Evolutionary conservation across 2,329 filamentous ascomycete genomes (phyloP).

Genomic region (Fusarium penzigii): DNA sequence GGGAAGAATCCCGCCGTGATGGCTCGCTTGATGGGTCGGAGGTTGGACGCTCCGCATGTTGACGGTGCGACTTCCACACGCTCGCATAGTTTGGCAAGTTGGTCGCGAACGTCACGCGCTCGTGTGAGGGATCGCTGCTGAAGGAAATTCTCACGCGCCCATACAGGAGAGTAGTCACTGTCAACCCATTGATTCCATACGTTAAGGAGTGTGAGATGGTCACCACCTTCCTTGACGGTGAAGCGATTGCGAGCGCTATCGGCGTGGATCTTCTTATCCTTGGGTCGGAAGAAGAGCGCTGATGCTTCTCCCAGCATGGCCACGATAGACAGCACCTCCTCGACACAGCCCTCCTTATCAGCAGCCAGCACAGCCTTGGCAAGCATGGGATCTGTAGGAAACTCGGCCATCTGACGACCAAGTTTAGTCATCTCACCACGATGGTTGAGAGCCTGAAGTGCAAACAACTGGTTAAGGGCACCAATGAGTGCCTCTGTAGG

Average conservation of each 20-base stretch:
- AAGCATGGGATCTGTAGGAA: constrained; percentile 89
- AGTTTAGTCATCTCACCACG: constrained; percentile 87
- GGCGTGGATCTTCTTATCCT: constrained; percentile 96
- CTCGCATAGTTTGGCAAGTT: constrained; percentile 89
- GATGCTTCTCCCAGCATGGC: constrained; percentile 89
- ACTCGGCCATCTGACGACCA: constrained; percentile 92
- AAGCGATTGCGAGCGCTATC: constrained; percentile 89
- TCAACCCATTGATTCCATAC: constrained; percentile 97
- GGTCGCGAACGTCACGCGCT: constrained; percentile 88
- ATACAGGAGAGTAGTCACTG: constrained; percentile 82
- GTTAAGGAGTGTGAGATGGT: constrained; percentile 85
- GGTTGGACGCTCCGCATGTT: constrained; percentile 68
- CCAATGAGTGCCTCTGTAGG: constrained; percentile 87
- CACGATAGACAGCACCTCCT: constrained; percentile 91
- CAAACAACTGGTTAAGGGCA: constrained; percentile 87
- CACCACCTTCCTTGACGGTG: constrained; percentile 86
- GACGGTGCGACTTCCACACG: constrained; percentile 81
- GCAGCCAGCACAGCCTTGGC: constrained; percentile 87
- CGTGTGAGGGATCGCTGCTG: constrained; percentile 88
- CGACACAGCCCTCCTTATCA: constrained; percentile 87
- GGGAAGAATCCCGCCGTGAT: constrained; percentile 93
- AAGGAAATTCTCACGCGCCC: constrained; percentile 90
- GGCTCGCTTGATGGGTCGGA: constrained; percentile 78
- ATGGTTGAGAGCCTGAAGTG: constrained; percentile 84
- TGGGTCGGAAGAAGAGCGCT: constrained; percentile 89